Base-by-base conservation (phyloP, 345 rosid genomes). In the Iberis pinnata region DNA sequence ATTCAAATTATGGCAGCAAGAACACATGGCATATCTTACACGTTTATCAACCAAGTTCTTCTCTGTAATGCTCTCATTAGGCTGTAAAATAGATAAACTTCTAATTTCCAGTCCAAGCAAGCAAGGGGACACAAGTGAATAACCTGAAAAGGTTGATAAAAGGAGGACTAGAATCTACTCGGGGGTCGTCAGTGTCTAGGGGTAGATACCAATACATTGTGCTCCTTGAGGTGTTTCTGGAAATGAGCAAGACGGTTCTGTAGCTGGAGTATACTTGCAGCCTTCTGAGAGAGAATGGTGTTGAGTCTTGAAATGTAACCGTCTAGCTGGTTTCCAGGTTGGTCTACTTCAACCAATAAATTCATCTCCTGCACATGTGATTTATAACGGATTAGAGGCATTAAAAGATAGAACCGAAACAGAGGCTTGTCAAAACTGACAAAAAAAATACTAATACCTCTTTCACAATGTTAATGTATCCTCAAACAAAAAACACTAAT, bases 381-480 rank as follows among this genome's bases (percentile, higher is more conserved):
- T 43, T 58, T 17, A 12, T 1, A 40, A 25, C 22, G 36, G 24
- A 20, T 16, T 31, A 45, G 24, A 27, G 17, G 17, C 49, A 20
- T 49, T 25, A 5, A 26, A 11, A n/a, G 12, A 51, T 27, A 20
- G 18, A 31, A 32, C 11, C 2, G 7, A 29, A 49, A 49, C 53
- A n/a, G 19, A 46, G 14, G 6, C 14, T 38, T 26, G 49, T 17
- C 20, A n/a, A 22, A 51, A 27, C 8, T 22, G 49, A n/a, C n/a
- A n/a, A n/a, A n/a, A n/a, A n/a, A n/a, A n/a, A n/a, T n/a, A n/a
- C n/a, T n/a, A n/a, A 20, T 72, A 90, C 96, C 96, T 90, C 98
- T 71, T 66, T 88, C 19, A 92, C 98, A 39, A 92, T 80, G 68
- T 80, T 83, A 95, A 92, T 92, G 98, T 92, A 24, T 84, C 93